phyloP scores from a whole-genome alignment of 768 basidiomycete genomes.

The Phanerochaete carnosa region DNA sequence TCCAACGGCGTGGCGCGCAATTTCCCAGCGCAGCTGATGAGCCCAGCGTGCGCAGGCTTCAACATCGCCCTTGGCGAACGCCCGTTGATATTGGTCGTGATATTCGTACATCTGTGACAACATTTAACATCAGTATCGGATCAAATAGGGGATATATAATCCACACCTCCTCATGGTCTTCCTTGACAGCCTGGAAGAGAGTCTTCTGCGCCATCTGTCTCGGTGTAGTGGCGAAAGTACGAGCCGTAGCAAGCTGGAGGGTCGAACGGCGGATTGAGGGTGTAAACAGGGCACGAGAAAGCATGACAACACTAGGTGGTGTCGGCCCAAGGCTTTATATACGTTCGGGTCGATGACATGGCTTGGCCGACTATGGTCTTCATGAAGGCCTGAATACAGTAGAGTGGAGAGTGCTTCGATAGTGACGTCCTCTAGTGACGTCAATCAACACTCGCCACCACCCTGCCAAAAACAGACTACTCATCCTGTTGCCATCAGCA shows the following conservation, averaged over 20 bases:
- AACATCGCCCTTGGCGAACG: conserved; percentile 32
- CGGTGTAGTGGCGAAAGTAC: background rate
- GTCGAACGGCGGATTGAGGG: background rate
- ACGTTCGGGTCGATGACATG: background rate
- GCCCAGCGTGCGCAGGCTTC: conserved; percentile 41
- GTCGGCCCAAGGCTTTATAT: background rate
- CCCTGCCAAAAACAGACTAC: background rate
- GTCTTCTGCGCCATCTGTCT: conserved; percentile 27
- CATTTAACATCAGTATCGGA: background rate
- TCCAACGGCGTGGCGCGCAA: conserved; percentile 57
- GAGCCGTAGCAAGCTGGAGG: background rate
- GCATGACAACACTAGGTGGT: background rate
- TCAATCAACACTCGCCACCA: conserved; percentile 2
- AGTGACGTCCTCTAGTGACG: conserved; percentile 6
- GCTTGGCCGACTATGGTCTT: background rate
- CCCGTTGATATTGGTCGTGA: conserved; percentile 44
- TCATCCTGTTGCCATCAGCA: background rate
- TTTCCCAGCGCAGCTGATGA: conserved; percentile 46
- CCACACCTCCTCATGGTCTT: conserved; percentile 46
- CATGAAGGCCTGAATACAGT: background rate
- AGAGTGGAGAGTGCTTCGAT: background rate
- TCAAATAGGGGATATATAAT: background rate
- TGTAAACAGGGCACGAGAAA: background rate
- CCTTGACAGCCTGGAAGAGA: conserved; percentile 41
- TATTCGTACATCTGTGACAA: conserved; percentile 50